Evolutionary conservation across 2,329 filamentous ascomycete species (phyloP).

Genomic region (Colletotrichum sp.): DNA sequence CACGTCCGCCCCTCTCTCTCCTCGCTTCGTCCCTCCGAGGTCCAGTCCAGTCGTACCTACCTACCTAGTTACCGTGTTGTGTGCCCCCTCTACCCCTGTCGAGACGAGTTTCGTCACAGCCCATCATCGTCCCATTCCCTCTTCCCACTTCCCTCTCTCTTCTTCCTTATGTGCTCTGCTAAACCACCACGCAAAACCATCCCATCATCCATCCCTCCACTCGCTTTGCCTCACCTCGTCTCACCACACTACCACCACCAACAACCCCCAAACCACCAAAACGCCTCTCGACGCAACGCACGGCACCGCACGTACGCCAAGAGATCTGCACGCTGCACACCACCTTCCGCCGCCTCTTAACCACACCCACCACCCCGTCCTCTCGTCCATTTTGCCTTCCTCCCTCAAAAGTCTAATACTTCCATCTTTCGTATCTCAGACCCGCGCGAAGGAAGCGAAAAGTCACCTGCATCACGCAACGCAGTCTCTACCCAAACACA

Average conservation of each 20-base stretch:
- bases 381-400: neutral
- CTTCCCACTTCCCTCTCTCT: neutral
- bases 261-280: neutral
- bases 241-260: neutral
- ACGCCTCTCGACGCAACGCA: neutral
- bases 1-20: neutral
- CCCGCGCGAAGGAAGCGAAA: neutral
- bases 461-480: neutral
- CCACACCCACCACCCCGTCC: neutral
- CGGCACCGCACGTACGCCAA: constrained; percentile 9
- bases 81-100: neutral
- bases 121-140: constrained; percentile 17
- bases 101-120: constrained; percentile 21
- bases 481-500: neutral
- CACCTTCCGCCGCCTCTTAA: neutral
- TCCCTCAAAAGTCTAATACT: neutral
- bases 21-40: neutral
- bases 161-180: neutral
- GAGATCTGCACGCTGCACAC: neutral
- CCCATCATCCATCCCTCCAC: neutral
- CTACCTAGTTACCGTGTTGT: no score
- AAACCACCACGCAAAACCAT: neutral
- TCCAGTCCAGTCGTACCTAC: neutral
- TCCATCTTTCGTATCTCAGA: neutral
- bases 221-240: constrained; percentile 9